Conservation (phyloP, 306 rosid species). For the Cyamopsis tetragonoloba region DNA sequence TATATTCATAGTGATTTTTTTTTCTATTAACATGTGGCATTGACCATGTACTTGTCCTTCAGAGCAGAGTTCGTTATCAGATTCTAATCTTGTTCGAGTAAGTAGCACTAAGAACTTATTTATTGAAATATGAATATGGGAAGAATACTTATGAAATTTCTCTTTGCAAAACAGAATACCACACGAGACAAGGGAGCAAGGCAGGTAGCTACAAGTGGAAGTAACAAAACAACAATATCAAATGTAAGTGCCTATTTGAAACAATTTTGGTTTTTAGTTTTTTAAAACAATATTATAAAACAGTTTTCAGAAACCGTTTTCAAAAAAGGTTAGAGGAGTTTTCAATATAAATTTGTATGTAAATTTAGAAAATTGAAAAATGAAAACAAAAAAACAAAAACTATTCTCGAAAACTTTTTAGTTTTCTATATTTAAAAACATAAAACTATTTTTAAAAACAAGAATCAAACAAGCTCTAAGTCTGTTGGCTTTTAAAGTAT, state of each 20-base stretch:
- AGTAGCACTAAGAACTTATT: constrained; percentile 26
- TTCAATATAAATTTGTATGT: no score
- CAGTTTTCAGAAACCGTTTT: no score
- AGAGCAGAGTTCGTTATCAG: constrained; percentile 48
- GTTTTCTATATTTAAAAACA: no score
- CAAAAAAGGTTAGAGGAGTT: no score
- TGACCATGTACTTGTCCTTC: constrained; percentile 39
- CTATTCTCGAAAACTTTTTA: no score
- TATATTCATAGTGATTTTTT: background rate
- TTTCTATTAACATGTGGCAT: constrained; percentile 17
- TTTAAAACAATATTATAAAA: no score
- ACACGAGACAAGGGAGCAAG: constrained; percentile 37
- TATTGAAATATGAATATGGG: constrained; percentile 24
- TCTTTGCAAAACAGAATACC: constrained; percentile 58
- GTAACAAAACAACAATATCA: constrained; percentile 43
- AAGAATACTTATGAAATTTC: constrained; percentile 31
- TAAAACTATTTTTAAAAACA: no score
- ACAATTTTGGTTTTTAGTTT: no score
- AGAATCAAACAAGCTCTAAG: no score
- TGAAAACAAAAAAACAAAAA: no score
- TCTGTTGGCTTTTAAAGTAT: constrained; percentile 17
- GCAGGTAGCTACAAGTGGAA: constrained; percentile 41
- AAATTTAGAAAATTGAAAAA: no score
- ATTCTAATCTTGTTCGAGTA: constrained; percentile 68
- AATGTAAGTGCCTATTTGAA: no score